Evolutionary conservation across 2,329 filamentous ascomycete species (phyloP), one percentile per base, ranked within the genome.

Genomic region (Kalmusia sp.): DNA sequence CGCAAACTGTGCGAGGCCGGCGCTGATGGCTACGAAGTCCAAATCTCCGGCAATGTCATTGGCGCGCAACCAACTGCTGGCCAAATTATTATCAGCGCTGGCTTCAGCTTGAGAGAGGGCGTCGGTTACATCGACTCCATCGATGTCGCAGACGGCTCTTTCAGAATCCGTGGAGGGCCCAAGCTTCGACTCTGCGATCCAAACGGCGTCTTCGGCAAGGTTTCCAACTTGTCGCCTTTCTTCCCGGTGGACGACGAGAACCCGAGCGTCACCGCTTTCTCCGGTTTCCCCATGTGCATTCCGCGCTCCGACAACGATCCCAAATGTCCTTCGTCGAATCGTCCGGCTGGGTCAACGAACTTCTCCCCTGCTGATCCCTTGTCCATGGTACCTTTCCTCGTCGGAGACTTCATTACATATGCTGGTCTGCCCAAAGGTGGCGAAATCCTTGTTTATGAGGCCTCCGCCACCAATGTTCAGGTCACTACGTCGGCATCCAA

Each of bases 271-370:
- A 75, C 72, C 2, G 76, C 79, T 1, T 82, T 80, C 63, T 78
- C 76, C 11, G 80, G 80, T 0, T 82, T 82, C 45, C 80, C 80
- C 2, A 82, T 82, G 80, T 83, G 80, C 51, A 77, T 82, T 15
- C 80, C 79, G 0, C 71, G 80, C 14, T 76, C 74, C 19, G 52
- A 65, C 21, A 64, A 61, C 28, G 72, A 77, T 35, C 44, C 62
- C 0, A 64, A 69, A 14, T 79, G 77, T 53, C 74, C 74, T 6
- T 38, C 54, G 9, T 69, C 68, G 11, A 79, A 78, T 51, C 70
- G 64, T 47, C 68, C 62, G 45, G 65, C 55, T 52, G 75, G 61
- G 19, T 68, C 57, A 56, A 67, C 51, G 6, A 55, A 48, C 14
- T 69, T 77, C 52, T 56, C 59, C 17, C 69, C 73, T 3, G 67